phyloP scores from a whole-genome alignment of 2,329 filamentous ascomycete species.

The Tolypocladium inflatum region DNA sequence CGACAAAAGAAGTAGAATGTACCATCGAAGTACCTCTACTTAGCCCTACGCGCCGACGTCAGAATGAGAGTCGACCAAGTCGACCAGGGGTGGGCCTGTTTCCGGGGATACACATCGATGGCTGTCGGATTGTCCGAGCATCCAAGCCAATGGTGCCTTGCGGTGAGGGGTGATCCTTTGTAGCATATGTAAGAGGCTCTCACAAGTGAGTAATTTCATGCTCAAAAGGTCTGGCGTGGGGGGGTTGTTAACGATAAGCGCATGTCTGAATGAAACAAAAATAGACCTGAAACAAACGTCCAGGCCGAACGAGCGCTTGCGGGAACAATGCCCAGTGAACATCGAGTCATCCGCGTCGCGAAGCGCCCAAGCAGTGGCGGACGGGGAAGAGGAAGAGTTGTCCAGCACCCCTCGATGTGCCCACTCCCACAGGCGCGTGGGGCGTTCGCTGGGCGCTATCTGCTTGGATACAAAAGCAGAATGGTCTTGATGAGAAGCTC shows the following conservation, averaged over 20 bases:
- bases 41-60: slow-evolving; percentile 8
- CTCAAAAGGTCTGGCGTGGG: not conserved
- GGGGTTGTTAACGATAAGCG: not conserved
- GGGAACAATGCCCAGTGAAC: not conserved
- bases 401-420: not conserved
- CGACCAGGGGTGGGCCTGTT: not conserved
- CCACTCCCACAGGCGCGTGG: not conserved
- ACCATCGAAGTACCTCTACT: slow-evolving; percentile 13
- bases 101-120: not conserved
- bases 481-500: not conserved
- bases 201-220: not conserved
- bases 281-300: not conserved
- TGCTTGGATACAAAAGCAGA: not conserved
- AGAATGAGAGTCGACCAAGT: not conserved
- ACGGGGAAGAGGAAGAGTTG: not conserved
- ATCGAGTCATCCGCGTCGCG: not conserved
- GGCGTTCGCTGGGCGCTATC: not conserved
- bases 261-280: not conserved
- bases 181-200: not conserved
- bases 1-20: slow-evolving; percentile 40
- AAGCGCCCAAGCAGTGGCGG: not conserved
- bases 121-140: not conserved
- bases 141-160: not conserved
- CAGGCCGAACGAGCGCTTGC: not conserved
- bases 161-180: not conserved